phyloP scores from a whole-genome alignment of 2,329 filamentous ascomycete genomes.

The Cordyceps cicadae region DNA sequence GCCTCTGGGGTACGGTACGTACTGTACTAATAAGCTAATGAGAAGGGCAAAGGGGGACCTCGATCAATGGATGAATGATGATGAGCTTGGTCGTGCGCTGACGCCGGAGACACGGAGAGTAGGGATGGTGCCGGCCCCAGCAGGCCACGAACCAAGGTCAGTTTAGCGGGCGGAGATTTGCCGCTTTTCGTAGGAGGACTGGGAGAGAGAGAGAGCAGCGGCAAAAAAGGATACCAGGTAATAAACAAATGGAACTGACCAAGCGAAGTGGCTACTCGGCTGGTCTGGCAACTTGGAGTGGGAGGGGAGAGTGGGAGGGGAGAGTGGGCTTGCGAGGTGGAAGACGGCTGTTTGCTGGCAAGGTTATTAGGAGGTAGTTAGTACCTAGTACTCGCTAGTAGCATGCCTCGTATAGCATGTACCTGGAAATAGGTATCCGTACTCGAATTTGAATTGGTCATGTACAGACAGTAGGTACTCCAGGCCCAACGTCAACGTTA shows the following conservation, averaged over 20 bases:
- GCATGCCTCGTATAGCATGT: neutral
- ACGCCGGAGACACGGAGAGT: conserved; percentile 12
- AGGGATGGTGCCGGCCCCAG: conserved; percentile 11
- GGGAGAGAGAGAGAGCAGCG: neutral
- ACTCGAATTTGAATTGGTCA: too few species aligned
- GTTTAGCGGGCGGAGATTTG: conserved; percentile 7
- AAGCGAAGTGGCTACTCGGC: neutral
- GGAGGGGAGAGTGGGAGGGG: too few species aligned
- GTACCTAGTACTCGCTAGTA: too few species aligned
- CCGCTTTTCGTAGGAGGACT: neutral
- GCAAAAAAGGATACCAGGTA: neutral
- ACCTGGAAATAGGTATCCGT: too few species aligned
- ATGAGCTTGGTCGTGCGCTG: neutral
- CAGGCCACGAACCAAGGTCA: neutral
- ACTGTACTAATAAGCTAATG: too few species aligned
- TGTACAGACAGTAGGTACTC: too few species aligned
- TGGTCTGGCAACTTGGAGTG: neutral
- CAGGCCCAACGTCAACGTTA: too few species aligned
- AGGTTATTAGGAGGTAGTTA: too few species aligned
- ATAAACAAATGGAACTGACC: neutral
- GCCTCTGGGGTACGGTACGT: neutral
- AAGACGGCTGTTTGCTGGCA: conserved; percentile 4
- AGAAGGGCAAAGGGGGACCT: conserved; percentile 1
- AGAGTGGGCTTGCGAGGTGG: neutral
- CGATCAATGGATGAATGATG: neutral